A percentile compares a stretch with the other conserved stretches of the same genome.
Evolutionary conservation across 2,329 filamentous ascomycete species (phyloP).

Genomic region (Diplodia sapinea): DNA sequence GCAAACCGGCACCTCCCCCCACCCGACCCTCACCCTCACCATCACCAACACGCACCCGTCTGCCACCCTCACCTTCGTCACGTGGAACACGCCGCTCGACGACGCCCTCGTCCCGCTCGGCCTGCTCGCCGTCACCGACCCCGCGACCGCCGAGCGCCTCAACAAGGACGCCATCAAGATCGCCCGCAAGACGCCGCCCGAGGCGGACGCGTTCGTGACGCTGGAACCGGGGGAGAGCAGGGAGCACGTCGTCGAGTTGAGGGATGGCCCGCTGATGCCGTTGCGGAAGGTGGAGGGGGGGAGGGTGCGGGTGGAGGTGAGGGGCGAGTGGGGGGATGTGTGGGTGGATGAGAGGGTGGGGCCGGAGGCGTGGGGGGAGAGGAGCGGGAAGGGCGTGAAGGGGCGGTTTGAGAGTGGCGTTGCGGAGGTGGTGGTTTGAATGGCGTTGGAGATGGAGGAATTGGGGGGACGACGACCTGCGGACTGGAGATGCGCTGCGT

Average conservation of each 20-base stretch:
- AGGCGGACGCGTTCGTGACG: constrained; percentile 44
- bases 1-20: constrained; percentile 40
- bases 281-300: constrained; percentile 46
- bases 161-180: constrained; percentile 40
- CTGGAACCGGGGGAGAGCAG: constrained; percentile 44
- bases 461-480: background rate
- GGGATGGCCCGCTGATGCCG: constrained; percentile 47
- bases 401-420: background rate
- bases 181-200: constrained; percentile 47
- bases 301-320: constrained; percentile 47
- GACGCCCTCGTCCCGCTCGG: constrained; percentile 46
- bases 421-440: background rate
- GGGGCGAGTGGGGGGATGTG: constrained; percentile 24
- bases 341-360: constrained; percentile 26
- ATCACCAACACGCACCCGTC: constrained; percentile 46
- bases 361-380: background rate
- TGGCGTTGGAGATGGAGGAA: too few relatives aligned
- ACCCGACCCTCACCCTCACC: constrained; percentile 43
- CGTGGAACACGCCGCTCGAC: constrained; percentile 51
- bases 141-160: constrained; percentile 39
- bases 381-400: background rate
- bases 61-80: constrained; percentile 45
- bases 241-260: constrained; percentile 42
- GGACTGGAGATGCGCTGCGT: background rate
- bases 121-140: constrained; percentile 45